Evolutionary conservation across 768 basidiomycete species (phyloP).

Genomic region (Collybiopsis luxurians): DNA sequence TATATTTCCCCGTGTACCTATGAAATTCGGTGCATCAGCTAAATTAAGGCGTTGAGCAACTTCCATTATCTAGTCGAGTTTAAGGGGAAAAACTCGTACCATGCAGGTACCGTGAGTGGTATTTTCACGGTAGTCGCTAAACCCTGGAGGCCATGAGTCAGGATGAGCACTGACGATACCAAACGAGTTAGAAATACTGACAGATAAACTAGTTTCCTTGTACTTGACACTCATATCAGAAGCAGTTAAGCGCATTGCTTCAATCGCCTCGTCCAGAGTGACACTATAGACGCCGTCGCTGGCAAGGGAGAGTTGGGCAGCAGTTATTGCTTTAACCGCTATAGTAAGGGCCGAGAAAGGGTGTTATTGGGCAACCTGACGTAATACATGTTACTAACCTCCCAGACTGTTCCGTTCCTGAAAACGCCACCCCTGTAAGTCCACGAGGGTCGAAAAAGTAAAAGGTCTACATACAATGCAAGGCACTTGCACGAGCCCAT

Average conservation of each 20-base stretch:
- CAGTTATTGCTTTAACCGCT: constrained; percentile 93
- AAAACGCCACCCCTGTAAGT: not conserved
- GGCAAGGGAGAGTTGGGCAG: constrained; percentile 93
- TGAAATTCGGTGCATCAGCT: too few species aligned
- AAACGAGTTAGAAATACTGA: constrained; percentile 29
- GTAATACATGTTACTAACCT: constrained; percentile 37
- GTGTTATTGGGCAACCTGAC: not conserved
- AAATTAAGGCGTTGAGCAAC: too few species aligned
- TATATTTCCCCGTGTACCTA: too few species aligned
- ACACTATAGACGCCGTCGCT: constrained; percentile 86
- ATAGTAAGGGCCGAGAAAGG: constrained; percentile 1
- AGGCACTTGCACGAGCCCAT: constrained; percentile 91
- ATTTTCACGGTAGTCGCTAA: constrained; percentile 56
- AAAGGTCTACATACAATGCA: constrained; percentile 69
- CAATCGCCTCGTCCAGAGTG: constrained; percentile 91
- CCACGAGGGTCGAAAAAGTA: not conserved
- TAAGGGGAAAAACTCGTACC: too few species aligned
- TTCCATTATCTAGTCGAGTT: too few species aligned
- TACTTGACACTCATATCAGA: constrained; percentile 95
- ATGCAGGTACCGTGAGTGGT: constrained; percentile 82
- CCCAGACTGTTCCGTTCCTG: constrained; percentile 86
- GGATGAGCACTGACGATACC: not conserved
- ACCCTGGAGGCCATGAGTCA: not conserved
- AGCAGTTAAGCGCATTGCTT: constrained; percentile 91
- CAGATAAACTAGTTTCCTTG: constrained; percentile 93